Conservation (phyloP, 106 monocot genomes). For the Dendrobium chrysotoxum region DNA sequence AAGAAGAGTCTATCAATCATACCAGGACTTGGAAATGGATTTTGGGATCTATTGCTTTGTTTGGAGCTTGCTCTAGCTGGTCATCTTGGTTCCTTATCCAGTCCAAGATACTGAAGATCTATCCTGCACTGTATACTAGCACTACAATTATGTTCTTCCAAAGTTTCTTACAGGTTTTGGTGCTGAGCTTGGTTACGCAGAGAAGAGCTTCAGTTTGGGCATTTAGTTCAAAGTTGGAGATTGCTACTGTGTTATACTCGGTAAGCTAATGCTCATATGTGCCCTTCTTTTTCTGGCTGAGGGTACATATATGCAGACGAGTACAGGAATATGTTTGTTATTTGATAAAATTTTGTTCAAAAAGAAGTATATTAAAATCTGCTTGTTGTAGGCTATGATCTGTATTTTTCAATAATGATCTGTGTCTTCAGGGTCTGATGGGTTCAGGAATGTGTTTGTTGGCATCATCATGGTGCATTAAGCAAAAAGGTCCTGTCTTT, state of each 20-base stretch:
- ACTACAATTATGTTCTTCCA: constrained; percentile 61
- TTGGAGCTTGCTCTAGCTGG: constrained; percentile 37
- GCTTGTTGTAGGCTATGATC: no score
- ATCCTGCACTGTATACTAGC: constrained; percentile 55
- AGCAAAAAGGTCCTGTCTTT: constrained; percentile 75
- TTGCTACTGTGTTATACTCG: constrained; percentile 39
- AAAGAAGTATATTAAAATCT: no score
- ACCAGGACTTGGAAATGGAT: constrained; percentile 22
- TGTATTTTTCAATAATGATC: no score
- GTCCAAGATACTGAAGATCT: constrained; percentile 40
- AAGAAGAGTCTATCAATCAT: neutral
- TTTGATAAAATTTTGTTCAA: no score
- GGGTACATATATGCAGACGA: neutral
- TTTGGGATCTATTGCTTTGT: constrained; percentile 35
- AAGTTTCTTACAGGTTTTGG: constrained; percentile 51
- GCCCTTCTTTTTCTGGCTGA: no score
- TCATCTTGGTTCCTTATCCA: constrained; percentile 73
- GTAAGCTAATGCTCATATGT: constrained; percentile 20
- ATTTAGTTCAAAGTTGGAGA: constrained; percentile 35
- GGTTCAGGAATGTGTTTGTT: constrained; percentile 61
- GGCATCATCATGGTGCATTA: constrained; percentile 71
- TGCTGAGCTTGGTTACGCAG: constrained; percentile 31
- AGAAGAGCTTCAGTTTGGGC: constrained; percentile 33
- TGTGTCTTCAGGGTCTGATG: constrained; percentile 37
- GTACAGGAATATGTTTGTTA: neutral